Conservation (phyloP, 495 filamentous ascomycete species). For the Neurospora sp. region DNA sequence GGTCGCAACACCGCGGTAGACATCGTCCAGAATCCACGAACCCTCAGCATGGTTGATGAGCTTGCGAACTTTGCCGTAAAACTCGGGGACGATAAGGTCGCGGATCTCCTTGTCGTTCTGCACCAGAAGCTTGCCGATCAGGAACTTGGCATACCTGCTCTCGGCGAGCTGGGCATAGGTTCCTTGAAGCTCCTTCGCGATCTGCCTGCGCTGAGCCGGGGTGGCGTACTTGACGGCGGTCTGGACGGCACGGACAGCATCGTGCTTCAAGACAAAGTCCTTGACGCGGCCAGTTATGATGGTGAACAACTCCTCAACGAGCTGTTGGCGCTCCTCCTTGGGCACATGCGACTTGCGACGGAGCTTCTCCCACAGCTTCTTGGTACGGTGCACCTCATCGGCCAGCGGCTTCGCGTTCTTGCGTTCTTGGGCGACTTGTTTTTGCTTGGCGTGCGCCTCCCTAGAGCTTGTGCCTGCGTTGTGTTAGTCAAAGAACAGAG, state of each 20-base stretch:
- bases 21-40: constrained; percentile 93
- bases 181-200: constrained; percentile 78
- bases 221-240: constrained; percentile 94
- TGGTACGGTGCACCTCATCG: constrained; percentile 76
- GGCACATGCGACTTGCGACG: constrained; percentile 86
- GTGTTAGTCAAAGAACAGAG: constrained; percentile 18
- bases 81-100: constrained; percentile 82
- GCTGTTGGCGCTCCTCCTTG: constrained; percentile 69
- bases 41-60: constrained; percentile 93
- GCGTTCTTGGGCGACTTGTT: constrained; percentile 73
- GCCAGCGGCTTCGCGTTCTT: constrained; percentile 88
- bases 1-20: constrained; percentile 79
- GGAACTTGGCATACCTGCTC: constrained; percentile 91
- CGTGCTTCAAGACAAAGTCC: constrained; percentile 97
- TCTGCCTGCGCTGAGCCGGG: constrained; percentile 68
- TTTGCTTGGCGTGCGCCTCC: constrained; percentile 89
- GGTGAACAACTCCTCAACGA: constrained; percentile 78
- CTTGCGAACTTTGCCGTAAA: constrained; percentile 83
- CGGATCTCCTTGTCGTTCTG: constrained; percentile 77
- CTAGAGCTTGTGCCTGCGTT: constrained; percentile 40
- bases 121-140: constrained; percentile 88
- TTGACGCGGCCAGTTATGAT: constrained; percentile 84
- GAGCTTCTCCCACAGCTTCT: constrained; percentile 93
- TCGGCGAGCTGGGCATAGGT: constrained; percentile 77
- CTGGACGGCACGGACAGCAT: constrained; percentile 88